Evolutionary conservation across 73 alveolate genomes (phyloP).

Genomic region (Tetrahymena malaccensis): DNA sequence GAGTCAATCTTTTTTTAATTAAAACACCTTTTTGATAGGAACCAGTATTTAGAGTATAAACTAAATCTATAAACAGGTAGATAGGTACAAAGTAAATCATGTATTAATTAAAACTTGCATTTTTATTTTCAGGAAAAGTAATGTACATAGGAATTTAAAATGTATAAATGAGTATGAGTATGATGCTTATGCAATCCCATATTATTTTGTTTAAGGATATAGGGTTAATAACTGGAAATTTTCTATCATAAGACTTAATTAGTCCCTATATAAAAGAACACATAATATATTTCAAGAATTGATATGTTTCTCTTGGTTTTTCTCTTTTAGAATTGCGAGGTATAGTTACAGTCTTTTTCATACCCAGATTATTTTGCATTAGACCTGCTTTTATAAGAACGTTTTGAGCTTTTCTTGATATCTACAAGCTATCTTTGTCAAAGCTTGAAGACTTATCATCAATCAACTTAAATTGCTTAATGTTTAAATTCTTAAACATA

Average conservation of each 20-base stretch:
- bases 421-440: not conserved
- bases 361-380: not conserved
- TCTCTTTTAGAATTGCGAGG: not conserved
- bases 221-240: not conserved
- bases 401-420: not conserved
- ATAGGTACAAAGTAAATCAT: not conserved
- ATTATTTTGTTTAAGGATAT: not conserved
- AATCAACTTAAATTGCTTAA: not conserved
- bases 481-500: not conserved
- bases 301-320: not conserved
- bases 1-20: not conserved
- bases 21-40: not conserved
- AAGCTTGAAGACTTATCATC: not conserved
- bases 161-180: not conserved
- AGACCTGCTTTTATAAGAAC: not conserved
- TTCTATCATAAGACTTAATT: not conserved
- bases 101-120: not conserved
- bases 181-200: not conserved
- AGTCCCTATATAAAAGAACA: not conserved
- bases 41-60: not conserved
- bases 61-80: not conserved
- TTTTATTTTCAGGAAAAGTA: not conserved
- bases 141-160: not conserved
- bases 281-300: not conserved
- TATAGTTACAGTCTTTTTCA: not conserved